phyloP scores from a whole-genome alignment of 306 rosid genomes.

The Fagus crenata region DNA sequence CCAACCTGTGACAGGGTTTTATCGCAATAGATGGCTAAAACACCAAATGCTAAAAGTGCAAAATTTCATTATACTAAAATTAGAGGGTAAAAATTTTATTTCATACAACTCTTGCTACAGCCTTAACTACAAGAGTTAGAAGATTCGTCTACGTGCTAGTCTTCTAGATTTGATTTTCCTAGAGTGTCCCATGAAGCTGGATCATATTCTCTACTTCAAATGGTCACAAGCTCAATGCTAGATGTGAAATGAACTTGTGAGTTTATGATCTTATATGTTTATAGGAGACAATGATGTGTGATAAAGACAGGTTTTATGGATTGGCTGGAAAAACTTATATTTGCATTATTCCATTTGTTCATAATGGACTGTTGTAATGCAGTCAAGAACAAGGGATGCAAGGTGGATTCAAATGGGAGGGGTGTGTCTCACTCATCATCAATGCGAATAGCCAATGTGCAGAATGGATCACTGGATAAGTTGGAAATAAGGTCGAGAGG shows the following conservation, averaged over 20 bases:
- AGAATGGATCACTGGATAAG: conserved; percentile 34
- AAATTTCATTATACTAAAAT: not conserved
- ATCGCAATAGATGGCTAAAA: not conserved
- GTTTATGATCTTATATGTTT: conserved; percentile 3
- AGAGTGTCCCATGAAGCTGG: conserved; percentile 5
- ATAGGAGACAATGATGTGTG: not conserved
- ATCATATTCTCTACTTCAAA: not conserved
- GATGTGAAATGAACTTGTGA: conserved; percentile 4
- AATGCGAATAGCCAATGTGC: conserved; percentile 26
- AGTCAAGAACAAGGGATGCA: conserved; percentile 50
- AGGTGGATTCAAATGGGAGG: conserved; percentile 35
- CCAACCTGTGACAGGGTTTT: not conserved
- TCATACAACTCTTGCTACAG: not conserved
- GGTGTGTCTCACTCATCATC: conserved; percentile 33
- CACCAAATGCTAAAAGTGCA: not conserved
- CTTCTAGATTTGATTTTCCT: too few relatives aligned
- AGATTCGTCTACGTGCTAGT: not conserved
- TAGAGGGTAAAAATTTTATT: not conserved
- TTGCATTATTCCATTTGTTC: not conserved
- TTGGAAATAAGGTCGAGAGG: conserved; percentile 34
- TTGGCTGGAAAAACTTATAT: not conserved
- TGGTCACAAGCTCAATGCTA: conserved; percentile 9
- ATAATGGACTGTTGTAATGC: conserved; percentile 22
- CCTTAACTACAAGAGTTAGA: conserved; percentile 1
- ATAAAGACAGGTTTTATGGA: not conserved